phyloP scores from a whole-genome alignment of 2,329 filamentous ascomycete species.

The Fusarium pseudonygamai region DNA sequence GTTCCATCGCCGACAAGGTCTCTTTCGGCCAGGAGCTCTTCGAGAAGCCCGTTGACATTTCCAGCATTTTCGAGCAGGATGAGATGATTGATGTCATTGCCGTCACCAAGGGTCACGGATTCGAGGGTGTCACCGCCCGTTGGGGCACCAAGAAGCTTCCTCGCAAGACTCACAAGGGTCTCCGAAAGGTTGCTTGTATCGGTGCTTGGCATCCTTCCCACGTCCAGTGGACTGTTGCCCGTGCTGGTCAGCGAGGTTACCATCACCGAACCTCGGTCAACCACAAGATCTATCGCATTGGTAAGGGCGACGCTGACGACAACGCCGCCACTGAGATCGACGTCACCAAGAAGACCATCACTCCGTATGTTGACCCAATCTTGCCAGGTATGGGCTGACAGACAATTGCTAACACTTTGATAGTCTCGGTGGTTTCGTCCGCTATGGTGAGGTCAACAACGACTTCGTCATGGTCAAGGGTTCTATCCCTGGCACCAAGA shows the following conservation, averaged over 20 bases:
- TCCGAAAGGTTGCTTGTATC: slow-evolving; percentile 99
- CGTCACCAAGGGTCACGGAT: slow-evolving; percentile 99
- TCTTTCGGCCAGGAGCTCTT: slow-evolving; percentile 94
- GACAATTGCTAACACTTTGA: slow-evolving; percentile 46
- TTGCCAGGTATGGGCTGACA: neutral
- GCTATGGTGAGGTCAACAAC: slow-evolving; percentile 99
- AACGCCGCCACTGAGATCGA: slow-evolving; percentile 96
- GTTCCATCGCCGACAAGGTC: slow-evolving; percentile 95
- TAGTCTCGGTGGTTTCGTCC: slow-evolving; percentile 98
- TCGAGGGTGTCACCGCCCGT: slow-evolving; percentile 94
- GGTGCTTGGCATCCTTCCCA: slow-evolving; percentile 99
- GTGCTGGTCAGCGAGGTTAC: slow-evolving; percentile 99
- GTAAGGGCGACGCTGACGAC: slow-evolving; percentile 88
- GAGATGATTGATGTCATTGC: slow-evolving; percentile 99
- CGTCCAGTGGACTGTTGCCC: slow-evolving; percentile 99
- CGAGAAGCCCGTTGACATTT: slow-evolving; percentile 97
- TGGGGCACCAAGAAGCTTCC: slow-evolving; percentile 99
- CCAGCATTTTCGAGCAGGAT: slow-evolving; percentile 97
- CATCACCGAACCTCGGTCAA: slow-evolving; percentile 99
- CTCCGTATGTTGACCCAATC: slow-evolving; percentile 78
- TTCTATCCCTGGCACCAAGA: slow-evolving; percentile 97
- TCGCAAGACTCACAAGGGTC: slow-evolving; percentile 99
- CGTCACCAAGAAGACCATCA: slow-evolving; percentile 99
- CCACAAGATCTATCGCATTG: slow-evolving; percentile 99
- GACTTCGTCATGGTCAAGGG: slow-evolving; percentile 99